Base-by-base conservation (phyloP, 2,329 filamentous ascomycete genomes). In the Neofusicoccum kwambonambiense region DNA sequence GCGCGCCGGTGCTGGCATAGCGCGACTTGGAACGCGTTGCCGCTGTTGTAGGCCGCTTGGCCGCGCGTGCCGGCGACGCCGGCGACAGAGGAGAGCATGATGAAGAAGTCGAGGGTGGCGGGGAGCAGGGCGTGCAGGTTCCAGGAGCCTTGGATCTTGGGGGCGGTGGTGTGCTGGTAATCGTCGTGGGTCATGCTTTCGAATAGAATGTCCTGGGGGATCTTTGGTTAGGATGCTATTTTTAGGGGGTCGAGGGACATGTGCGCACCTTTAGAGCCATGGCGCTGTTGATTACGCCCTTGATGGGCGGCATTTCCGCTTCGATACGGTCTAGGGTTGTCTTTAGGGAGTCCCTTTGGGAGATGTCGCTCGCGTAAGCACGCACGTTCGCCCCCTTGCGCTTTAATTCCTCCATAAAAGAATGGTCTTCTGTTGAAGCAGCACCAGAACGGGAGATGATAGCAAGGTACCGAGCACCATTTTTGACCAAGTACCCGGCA, bases 111-210 rank as follows among this genome's bases (percentile, higher is more conserved):
- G 63, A 73, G 72, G 64, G 22, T 64, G 12, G 64, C 44, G 13
- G 34, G 41, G 22, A 56, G 35, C 8, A 47, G 34, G 8, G 34
- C 9, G 64, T 76, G 72, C 1, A 77, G 65, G 17, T 68, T 69
- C 35, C 74, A 64, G 3, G 71, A 69, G 12, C 74, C 74, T 6
- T 66, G 49, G 0, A 76, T 57, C 44, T 77, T 77, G 8, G 75
- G 73, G 0, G 11, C 5, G 1, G 63, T 47, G 1, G 60, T 66
- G 0, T 35, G 22, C 4, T 62, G 45, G 67, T 68, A 72, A 2
- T 68, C 61, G 0, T 65, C 60, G 3, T 54, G 27, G 1, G 44
- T 62, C 69, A 73, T 71, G 1, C 37, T 49, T 4, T 27, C 13
- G 35, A 51, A 63, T 2, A 63, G 47, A 13, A 35, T 34, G 27